Conservation (phyloP, 2,329 filamentous ascomycete species). For the Calonectria pseudoreteaudii region DNA sequence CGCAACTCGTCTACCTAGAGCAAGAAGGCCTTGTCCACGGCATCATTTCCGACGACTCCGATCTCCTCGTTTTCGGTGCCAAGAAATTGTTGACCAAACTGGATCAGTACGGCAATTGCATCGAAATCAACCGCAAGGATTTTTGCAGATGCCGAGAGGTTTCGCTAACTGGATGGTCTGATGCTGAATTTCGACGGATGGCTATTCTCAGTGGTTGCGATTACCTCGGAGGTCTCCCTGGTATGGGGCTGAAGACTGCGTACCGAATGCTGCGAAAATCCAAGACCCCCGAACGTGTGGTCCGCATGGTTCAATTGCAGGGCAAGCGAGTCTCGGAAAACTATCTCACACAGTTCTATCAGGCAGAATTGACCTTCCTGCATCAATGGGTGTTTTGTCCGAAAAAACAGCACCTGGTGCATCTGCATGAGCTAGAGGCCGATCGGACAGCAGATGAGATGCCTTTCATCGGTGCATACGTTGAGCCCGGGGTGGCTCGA, state of each 20-base stretch:
- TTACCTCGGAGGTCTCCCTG: slow-evolving; percentile 87
- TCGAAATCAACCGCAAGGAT: slow-evolving; percentile 90
- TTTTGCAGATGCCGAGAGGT: slow-evolving; percentile 91
- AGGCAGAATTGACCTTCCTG: slow-evolving; percentile 92
- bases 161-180: slow-evolving; percentile 91
- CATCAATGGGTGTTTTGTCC: slow-evolving; percentile 97
- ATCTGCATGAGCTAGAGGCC: slow-evolving; percentile 75
- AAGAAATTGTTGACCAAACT: slow-evolving; percentile 92
- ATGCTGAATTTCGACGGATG: slow-evolving; percentile 92
- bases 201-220: slow-evolving; percentile 97
- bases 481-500: slow-evolving; percentile 76
- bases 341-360: slow-evolving; percentile 84
- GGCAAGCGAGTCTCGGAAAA: slow-evolving; percentile 86
- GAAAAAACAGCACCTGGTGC: slow-evolving; percentile 74
- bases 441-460: slow-evolving; percentile 76
- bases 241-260: slow-evolving; percentile 92
- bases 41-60: slow-evolving; percentile 96
- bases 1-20: slow-evolving; percentile 96
- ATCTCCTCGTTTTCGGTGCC: slow-evolving; percentile 94
- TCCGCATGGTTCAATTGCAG: slow-evolving; percentile 89
- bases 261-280: slow-evolving; percentile 91
- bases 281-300: slow-evolving; percentile 84
- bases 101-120: slow-evolving; percentile 91
- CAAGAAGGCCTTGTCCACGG: slow-evolving; percentile 84
- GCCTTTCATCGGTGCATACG: slow-evolving; percentile 82